These are phyloP conservation scores for Elsinoe fawcettii DNA, from an alignment of 2,329 filamentous ascomycete genomes.

Conservation along the genomic window DNA sequence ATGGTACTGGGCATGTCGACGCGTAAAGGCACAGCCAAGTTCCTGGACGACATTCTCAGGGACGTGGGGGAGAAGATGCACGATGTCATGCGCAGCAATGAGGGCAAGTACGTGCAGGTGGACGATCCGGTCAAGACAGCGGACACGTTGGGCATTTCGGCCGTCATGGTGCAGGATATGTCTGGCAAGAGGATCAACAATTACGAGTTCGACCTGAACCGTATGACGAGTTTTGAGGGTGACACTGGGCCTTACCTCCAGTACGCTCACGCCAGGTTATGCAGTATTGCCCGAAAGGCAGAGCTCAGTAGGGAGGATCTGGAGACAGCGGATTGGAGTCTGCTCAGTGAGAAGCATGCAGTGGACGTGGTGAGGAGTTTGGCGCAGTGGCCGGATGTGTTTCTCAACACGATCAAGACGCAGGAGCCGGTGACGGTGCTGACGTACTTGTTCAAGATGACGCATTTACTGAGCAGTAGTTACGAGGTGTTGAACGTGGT, in stretches of 20 bases:
- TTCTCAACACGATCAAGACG: constrained; percentile 76
- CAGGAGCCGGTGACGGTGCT: constrained; percentile 64
- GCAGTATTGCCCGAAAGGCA: constrained; percentile 52
- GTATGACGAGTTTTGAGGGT: constrained; percentile 77
- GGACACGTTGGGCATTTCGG: constrained; percentile 83
- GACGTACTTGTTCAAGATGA: constrained; percentile 78
- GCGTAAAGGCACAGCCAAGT: constrained; percentile 47
- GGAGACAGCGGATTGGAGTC: constrained; percentile 54
- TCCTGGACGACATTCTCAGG: constrained; percentile 43
- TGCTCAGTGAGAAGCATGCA: constrained; percentile 65
- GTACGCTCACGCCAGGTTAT: constrained; percentile 69
- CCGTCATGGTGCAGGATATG: constrained; percentile 98
- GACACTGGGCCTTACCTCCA: constrained; percentile 81
- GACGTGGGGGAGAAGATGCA: constrained; percentile 88
- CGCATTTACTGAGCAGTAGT: constrained; percentile 68
- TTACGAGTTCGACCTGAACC: constrained; percentile 69
- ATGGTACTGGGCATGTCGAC: constrained; percentile 61
- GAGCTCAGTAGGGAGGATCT: constrained; percentile 47
- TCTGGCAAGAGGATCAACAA: constrained; percentile 77
- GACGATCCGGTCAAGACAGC: constrained; percentile 73
- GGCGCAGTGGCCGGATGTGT: constrained; percentile 78
- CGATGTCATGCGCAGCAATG: constrained; percentile 88
- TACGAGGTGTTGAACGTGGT: constrained; percentile 72
- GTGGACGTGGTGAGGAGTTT: constrained; percentile 65
- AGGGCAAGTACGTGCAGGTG: constrained; percentile 83